Base-by-base conservation (phyloP, 768 basidiomycete genomes). In the Auriculariales sp. region DNA sequence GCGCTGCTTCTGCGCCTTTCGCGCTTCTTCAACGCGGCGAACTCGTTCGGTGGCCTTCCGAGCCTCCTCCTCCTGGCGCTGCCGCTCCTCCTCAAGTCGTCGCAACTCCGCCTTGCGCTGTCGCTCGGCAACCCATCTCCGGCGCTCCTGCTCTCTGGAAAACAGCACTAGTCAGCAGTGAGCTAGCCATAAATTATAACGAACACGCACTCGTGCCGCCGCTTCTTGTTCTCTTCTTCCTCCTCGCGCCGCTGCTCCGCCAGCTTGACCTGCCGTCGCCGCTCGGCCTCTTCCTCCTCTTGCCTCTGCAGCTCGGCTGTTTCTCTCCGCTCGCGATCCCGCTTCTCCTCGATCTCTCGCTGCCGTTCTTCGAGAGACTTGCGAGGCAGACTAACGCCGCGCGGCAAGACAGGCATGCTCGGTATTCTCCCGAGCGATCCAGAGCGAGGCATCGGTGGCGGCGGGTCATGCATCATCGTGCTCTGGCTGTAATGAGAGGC, bases 41-140 rank as follows among this genome's bases (percentile, higher is more conserved):
- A 6, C 6, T 25, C 6, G 22, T 12, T 44, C 39, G 4, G 19
- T 10, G 22, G 39, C 39, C 24, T 44, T 44, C 22, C 39, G 39
- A 19, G 22, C 30, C 54, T 59, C 62, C 62, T 55, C 71, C 71
- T 54, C 65, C 12, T 46, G 48, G 28, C 42, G 30, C 17, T 39
- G 44, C 4, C 57, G 61, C 58, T 56, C 62, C 29, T 59, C 60
- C 4, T 73, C 55, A 55, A 74, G 71, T 10, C 52, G 50, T 12
- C 54, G 65, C 58, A 55, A 72, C 69, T 17, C 73, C 27, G 60
- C 55, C 53, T 74, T 44, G 6, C 39, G 39, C 39, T 44, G 39
- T 5, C 39, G 39, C 19, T 44, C 39, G 39, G 39, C 39, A 5
- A 44, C 39, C 39, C 39, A 44, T 19, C 39, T 19, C 4, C 39